Evolutionary conservation across 1,139 yeast genomes (phyloP), one percentile per base, ranked within the genome.

Genomic region (Entelexis paramagnoliae): DNA sequence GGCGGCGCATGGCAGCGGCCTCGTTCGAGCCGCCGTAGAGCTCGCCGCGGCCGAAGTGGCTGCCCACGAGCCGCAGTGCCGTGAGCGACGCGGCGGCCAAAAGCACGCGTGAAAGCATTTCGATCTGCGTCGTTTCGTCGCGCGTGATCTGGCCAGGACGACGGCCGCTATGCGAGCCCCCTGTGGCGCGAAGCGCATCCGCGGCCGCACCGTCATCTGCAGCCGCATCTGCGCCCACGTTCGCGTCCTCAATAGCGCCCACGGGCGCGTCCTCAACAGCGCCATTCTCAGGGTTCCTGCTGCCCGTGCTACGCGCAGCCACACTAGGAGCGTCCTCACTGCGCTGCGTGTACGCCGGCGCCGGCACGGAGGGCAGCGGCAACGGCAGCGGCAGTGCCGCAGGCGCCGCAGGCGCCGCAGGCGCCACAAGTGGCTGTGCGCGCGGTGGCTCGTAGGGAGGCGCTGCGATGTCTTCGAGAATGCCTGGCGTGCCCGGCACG

Each of bases 71-170:
- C 14, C 34, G 49, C 19, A 41, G 20, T 13, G 54, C 57, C 8
- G 57, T 54, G 14, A 46, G 28, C 14, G 51, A 35, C 10, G 57
- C 51, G 11, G 57, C 56, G 3, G 52, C 42, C 8, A 49, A 48
- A 26, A 54, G 48, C 13, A 54, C 50, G 13, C 49, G 46, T 1
- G 57, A 34, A 7, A 54, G 42, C 17, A 43, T 17, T 17, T 40
- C 41, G 32, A 53, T 39, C 39, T 52, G 55, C 24, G 34, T 38
- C 16, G 26, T 17, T 48, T 51, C 54, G 24, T 35, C 48, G 13
- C 39, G 45, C 28, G 43, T 11, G 6, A 16, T n/a, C 5, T 19
- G 34, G 16, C 29, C 42, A 7, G 13, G 28, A 13, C 41, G 45
- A 4, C 32, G n/a, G n/a, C n/a, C n/a, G n/a, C n/a, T n/a, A n/a